Evolutionary conservation across 768 basidiomycete genomes (phyloP).

Genomic region (Boletus pseudo-olivaceus): DNA sequence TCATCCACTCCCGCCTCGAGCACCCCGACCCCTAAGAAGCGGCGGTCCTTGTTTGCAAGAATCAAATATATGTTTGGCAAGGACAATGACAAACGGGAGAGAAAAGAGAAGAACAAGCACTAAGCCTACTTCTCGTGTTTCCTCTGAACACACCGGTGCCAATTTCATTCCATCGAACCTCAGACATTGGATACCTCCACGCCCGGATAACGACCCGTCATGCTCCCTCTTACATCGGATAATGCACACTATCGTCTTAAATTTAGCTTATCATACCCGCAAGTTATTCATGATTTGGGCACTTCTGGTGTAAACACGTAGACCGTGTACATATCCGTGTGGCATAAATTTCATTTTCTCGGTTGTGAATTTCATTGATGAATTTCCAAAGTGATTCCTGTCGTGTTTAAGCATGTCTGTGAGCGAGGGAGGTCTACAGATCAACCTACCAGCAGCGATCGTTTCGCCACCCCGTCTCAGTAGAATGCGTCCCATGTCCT

Average conservation of each 20-base stretch:
- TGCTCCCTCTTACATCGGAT: slow-evolving; percentile 14
- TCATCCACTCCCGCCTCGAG: slow-evolving; percentile 34
- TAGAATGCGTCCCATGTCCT: slow-evolving; percentile 93
- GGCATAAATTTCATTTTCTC: slow-evolving; percentile 1
- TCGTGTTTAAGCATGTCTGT: slow-evolving; percentile 1
- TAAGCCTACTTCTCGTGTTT: slow-evolving; percentile 1
- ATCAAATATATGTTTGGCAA: slow-evolving; percentile 52
- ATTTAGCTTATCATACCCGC: slow-evolving; percentile 20
- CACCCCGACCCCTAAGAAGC: slow-evolving; percentile 44
- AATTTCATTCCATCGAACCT: neutral
- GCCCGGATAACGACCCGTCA: slow-evolving; percentile 14
- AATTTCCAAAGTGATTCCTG: slow-evolving; percentile 47
- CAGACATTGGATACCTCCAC: slow-evolving; percentile 2
- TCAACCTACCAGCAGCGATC: slow-evolving; percentile 74
- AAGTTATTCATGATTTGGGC: slow-evolving; percentile 7
- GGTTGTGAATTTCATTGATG: slow-evolving; percentile 20
- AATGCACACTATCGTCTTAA: slow-evolving; percentile 13
- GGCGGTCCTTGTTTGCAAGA: slow-evolving; percentile 50
- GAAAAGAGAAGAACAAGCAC: slow-evolving; percentile 31
- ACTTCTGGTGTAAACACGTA: slow-evolving; percentile 7
- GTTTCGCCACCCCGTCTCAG: slow-evolving; percentile 90
- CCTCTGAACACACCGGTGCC: neutral
- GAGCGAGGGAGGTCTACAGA: neutral
- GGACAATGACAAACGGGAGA: slow-evolving; percentile 40
- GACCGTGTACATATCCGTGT: slow-evolving; percentile 16